A percentile compares a stretch with the other conserved stretches of the same genome.
These are phyloP conservation scores for Turnera subulata DNA, from an alignment of 345 rosid species.

Conservation along the genomic window DNA sequence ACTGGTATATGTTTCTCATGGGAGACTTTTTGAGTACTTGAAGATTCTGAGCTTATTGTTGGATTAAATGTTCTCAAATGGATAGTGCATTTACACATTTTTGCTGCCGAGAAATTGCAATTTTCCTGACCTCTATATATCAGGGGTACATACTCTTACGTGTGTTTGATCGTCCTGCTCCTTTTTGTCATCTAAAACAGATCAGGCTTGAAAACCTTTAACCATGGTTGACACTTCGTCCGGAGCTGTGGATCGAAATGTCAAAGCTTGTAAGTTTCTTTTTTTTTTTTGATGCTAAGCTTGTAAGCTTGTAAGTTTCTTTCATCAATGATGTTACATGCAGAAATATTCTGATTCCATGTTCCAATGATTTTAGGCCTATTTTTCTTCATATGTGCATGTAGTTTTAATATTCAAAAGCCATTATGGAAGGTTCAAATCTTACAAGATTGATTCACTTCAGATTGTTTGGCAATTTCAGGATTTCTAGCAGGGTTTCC, in stretches of 20 bases:
- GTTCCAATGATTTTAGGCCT: background rate
- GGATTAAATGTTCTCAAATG: background rate
- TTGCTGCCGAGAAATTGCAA: too few species aligned
- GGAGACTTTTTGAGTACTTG: too few species aligned
- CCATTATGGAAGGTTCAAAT: background rate
- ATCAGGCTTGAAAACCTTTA: constrained; percentile 14
- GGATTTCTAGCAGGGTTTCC: background rate
- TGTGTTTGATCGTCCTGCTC: constrained; percentile 17
- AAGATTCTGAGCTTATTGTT: background rate
- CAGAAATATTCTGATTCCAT: too few species aligned
- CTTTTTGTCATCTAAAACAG: background rate
- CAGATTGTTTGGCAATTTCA: background rate
- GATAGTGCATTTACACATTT: too few species aligned
- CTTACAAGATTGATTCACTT: background rate
- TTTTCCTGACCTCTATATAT: too few species aligned
- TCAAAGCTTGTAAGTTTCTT: constrained; percentile 35
- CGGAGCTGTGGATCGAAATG: constrained; percentile 37
- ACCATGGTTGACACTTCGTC: constrained; percentile 49
- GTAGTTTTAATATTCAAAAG: background rate
- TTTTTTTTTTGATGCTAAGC: background rate
- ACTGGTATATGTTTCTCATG: too few species aligned
- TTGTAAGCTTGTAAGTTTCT: constrained; percentile 34
- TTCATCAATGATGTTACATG: background rate
- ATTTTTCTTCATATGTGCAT: background rate
- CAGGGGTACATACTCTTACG: too few species aligned